Conservation (phyloP, 176 grass and related monocot genomes). For the Hordeum marinum region DNA sequence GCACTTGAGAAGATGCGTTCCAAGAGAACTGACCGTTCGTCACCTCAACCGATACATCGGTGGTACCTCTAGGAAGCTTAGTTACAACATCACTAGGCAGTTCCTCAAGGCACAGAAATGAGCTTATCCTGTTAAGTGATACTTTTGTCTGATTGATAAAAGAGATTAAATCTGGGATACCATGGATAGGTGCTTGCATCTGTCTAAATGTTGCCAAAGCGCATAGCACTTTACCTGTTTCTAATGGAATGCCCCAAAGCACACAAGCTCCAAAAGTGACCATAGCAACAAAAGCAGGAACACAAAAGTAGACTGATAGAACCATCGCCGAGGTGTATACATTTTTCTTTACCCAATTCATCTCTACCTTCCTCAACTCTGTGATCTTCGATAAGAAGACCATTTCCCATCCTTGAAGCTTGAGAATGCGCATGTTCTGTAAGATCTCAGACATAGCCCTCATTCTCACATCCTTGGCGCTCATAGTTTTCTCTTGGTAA, state of each 20-base stretch:
- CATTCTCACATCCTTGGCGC: slow-evolving; percentile 67
- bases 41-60: slow-evolving; percentile 39
- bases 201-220: slow-evolving; percentile 67
- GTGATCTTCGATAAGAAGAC: slow-evolving; percentile 63
- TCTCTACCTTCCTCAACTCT: slow-evolving; percentile 58
- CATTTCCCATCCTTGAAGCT: slow-evolving; percentile 89
- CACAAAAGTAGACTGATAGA: slow-evolving; percentile 50
- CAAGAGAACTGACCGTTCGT: slow-evolving; percentile 60
- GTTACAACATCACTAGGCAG: slow-evolving; percentile 34
- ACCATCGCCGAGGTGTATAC: slow-evolving; percentile 44
- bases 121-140: slow-evolving; percentile 60
- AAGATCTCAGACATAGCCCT: slow-evolving; percentile 69
- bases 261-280: slow-evolving; percentile 60
- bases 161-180: slow-evolving; percentile 41
- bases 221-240: slow-evolving; percentile 65
- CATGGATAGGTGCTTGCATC: slow-evolving; percentile 67
- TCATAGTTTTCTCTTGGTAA: slow-evolving; percentile 64
- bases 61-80: slow-evolving; percentile 44
- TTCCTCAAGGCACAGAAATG: slow-evolving; percentile 61
- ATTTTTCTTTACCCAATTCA: slow-evolving; percentile 55
- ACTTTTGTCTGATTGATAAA: slow-evolving; percentile 67
- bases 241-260: slow-evolving; percentile 57
- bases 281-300: slow-evolving; percentile 67
- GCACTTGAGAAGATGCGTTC: slow-evolving; percentile 33
- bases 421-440: slow-evolving; percentile 77